Base-by-base conservation (phyloP, 2,329 filamentous ascomycete species). In the Xylaria multiplex region DNA sequence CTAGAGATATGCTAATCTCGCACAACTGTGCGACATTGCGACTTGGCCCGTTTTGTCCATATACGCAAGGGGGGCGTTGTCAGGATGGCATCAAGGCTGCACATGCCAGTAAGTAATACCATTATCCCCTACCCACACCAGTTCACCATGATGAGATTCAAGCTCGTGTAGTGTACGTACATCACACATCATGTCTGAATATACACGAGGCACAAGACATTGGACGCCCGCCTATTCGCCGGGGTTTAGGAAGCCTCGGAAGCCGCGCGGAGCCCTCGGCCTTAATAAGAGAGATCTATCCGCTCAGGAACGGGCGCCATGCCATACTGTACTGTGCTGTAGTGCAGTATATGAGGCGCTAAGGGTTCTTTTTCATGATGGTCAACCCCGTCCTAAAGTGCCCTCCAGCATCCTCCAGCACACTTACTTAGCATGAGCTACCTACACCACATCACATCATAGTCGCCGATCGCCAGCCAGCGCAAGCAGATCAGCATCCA, bases 1-100 rank as follows among this genome's bases (percentile, higher is more conserved):
- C 59, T 49, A 55, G 48, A 62, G 58, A 63, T 48, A 63, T 66
- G 55, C 60, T 64, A 67, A 64, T 67, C 62, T 65, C 62, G 57
- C 62, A 60, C 50, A 60, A 30, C 61, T 67, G 56, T 64, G 56
- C 65, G 61, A 60, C 65, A 64, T 64, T 43, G 60, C 30, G 52
- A 40, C 60, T 64, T 64, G 40, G 60, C 65, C 56, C 43, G 50
- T 59, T 64, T 59, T 46, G 61, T 27, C 57, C 56, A 64, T 55
- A 49, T 60, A 60, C 30, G 37, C 27, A 30, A 27, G 43, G 30
- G 60, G 37, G 30, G 52, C 37, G 22, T 58, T 27, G 57, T 27
- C 53, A 64, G 55, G 52, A 66, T 64, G 22, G 42, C 42, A 63
- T 52, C 22, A 46, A 42, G 52, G 54, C 54, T 32, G 56, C 5